Evolutionary conservation across 345 rosid genomes (phyloP), one percentile per base, ranked within the genome.

Genomic region (Turnera subulata): DNA sequence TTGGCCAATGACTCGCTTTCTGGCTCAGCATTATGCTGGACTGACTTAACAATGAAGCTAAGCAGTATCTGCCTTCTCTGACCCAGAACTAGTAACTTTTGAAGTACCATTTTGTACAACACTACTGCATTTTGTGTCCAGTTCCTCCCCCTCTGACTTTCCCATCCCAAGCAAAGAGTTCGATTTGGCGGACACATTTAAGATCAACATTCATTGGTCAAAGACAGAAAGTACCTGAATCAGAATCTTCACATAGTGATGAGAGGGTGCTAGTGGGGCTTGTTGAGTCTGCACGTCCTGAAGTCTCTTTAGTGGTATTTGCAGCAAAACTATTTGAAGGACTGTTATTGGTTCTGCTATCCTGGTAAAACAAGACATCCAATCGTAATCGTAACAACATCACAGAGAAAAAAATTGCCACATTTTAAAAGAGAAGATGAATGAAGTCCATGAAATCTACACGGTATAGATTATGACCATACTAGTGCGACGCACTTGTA

Each of bases 201-300:
- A 50, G 13, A 55, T 5, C 46, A 57, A 50, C 10, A 60, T 29
- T 8, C 54, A 66, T 19, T n/a, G 26, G 42, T 39, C 59, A 40
- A 38, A 55, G 39, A 22, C 21, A 59, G 49, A 63, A 64, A 32
- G 8, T 64, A 91, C 97, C 97, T 48, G 97, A 80, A 76, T 91
- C 96, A 68, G 81, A 85, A 71, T 91, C 95, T 85, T 88, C 96
- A 73, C 79, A 83, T 54, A 74, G 55, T 46, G 89, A 81, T 24
- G 96, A 68, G 67, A 91, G 71, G 46, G 84, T 74, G 69, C 89
- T 85, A 46, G 87, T 84, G 68, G 97, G 93, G 76, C 91, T 80
- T 55, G 91, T 56, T 25, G 91, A 88, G 72, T 85, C 91, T 12
- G 84, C 74, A 76, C 72, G 75, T 63, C 74, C 84, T 17, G 93